Percentiles rank a stretch among this genome's conserved stretches.
These are phyloP conservation scores for Xylaria sp. DNA, from an alignment of 2,329 filamentous ascomycete species.

Conservation along the genomic window DNA sequence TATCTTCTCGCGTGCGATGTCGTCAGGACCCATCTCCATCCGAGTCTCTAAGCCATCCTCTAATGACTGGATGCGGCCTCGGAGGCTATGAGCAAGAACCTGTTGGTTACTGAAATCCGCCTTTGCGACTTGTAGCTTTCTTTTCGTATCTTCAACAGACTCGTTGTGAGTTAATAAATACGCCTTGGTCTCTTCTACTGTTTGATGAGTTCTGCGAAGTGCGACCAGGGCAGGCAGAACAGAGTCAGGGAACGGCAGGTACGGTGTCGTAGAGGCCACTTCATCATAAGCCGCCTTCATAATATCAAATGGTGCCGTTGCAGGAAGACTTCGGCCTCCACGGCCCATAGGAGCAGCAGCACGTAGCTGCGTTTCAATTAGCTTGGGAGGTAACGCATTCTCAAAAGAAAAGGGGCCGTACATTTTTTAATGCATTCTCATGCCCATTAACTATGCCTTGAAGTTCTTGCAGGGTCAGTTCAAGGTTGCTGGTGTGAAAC, in stretches of 20 bases:
- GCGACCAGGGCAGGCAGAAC: constrained; percentile 77
- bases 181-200: constrained; percentile 70
- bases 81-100: constrained; percentile 62
- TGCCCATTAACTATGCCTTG: constrained; percentile 67
- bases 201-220: constrained; percentile 72
- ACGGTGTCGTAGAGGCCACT: constrained; percentile 69
- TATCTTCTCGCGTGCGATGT: constrained; percentile 72
- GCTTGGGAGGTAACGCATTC: constrained; percentile 14
- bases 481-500: constrained; percentile 65
- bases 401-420: constrained; percentile 41
- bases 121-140: constrained; percentile 62
- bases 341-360: constrained; percentile 34
- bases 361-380: constrained; percentile 39
- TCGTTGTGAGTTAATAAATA: constrained; percentile 62
- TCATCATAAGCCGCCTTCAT: constrained; percentile 74
- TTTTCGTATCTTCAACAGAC: constrained; percentile 56
- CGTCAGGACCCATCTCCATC: constrained; percentile 67
- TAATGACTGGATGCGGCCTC: constrained; percentile 62
- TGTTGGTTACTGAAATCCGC: constrained; percentile 64
- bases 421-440: constrained; percentile 60
- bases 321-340: constrained; percentile 38
- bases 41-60: constrained; percentile 66
- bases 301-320: constrained; percentile 54
- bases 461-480: constrained; percentile 74
- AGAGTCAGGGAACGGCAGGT: constrained; percentile 73